These are phyloP conservation scores for Daldinia caldariorum DNA, from an alignment of 495 filamentous ascomycete genomes.

Conservation along the genomic window DNA sequence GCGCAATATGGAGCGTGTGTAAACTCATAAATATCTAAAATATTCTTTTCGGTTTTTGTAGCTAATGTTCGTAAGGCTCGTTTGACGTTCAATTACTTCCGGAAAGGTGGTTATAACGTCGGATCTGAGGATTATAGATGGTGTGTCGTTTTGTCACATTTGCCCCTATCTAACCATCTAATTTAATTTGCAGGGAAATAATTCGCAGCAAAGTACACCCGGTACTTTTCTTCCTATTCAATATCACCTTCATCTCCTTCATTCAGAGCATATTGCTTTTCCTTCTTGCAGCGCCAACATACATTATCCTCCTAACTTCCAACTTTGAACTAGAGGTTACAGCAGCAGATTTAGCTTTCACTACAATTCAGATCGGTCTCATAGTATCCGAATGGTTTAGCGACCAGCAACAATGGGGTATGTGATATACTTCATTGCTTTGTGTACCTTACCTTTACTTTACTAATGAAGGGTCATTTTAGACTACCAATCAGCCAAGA, in stretches of 20 bases:
- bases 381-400: constrained; percentile 81
- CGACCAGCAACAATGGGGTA: constrained; percentile 94
- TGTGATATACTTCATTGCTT: constrained; percentile 28
- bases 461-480: constrained; percentile 33
- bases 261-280: constrained; percentile 84
- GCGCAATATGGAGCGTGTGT: constrained; percentile 83
- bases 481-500: constrained; percentile 85
- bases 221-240: constrained; percentile 80
- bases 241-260: constrained; percentile 86
- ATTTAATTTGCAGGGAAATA: constrained; percentile 53
- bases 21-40: not conserved
- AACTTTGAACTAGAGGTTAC: constrained; percentile 56
- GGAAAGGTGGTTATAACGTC: constrained; percentile 88
- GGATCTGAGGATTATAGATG: constrained; percentile 96
- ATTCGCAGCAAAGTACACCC: constrained; percentile 54
- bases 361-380: constrained; percentile 71
- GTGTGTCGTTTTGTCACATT: constrained; percentile 50
- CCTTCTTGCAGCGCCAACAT: constrained; percentile 80
- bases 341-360: constrained; percentile 72
- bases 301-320: constrained; percentile 73
- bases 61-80: constrained; percentile 54
- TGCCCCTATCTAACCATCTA: constrained; percentile 6
- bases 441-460: not conserved
- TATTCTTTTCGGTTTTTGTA: not conserved
- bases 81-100: constrained; percentile 96